phyloP scores from a whole-genome alignment of 768 basidiomycete species.

The Suillus occidentalis region DNA sequence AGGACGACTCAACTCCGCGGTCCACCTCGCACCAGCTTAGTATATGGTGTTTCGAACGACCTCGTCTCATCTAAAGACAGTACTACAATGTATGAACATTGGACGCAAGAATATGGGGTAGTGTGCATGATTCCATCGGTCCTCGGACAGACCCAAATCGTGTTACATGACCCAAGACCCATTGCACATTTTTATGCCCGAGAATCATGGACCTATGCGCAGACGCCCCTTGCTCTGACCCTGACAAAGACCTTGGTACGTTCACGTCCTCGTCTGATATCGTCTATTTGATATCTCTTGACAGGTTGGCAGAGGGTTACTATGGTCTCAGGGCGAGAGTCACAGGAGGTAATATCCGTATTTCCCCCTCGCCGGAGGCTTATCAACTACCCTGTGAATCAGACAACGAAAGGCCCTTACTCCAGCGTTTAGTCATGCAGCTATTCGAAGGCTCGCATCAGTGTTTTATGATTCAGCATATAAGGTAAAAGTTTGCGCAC shows the following conservation, averaged over 20 bases:
- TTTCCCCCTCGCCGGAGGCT: too few relatives aligned
- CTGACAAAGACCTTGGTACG: slow-evolving; percentile 35
- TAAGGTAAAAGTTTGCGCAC: slow-evolving; percentile 21
- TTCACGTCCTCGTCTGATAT: neutral
- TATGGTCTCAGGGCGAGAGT: slow-evolving; percentile 38
- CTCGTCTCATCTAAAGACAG: slow-evolving; percentile 30
- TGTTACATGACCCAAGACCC: slow-evolving; percentile 28
- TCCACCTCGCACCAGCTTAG: slow-evolving; percentile 23
- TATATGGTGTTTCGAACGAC: slow-evolving; percentile 41
- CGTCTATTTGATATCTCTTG: slow-evolving; percentile 1
- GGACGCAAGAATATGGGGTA: slow-evolving; percentile 46
- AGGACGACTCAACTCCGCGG: slow-evolving; percentile 39
- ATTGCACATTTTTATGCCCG: too few relatives aligned
- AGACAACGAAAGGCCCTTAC: too few relatives aligned
- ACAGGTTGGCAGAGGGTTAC: slow-evolving; percentile 36
- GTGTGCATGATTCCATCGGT: slow-evolving; percentile 39
- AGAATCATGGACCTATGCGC: too few relatives aligned
- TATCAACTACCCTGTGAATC: too few relatives aligned
- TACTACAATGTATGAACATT: slow-evolving; percentile 39
- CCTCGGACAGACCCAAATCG: slow-evolving; percentile 35
- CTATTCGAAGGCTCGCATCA: too few relatives aligned
- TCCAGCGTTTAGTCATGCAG: too few relatives aligned
- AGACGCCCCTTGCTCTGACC: slow-evolving; percentile 16
- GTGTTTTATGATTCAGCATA: slow-evolving; percentile 17
- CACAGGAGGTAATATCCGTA: slow-evolving; percentile 38